Evolutionary conservation across 108 stramenopile genomes (phyloP).

Genomic region (Bacterosira constricta): DNA sequence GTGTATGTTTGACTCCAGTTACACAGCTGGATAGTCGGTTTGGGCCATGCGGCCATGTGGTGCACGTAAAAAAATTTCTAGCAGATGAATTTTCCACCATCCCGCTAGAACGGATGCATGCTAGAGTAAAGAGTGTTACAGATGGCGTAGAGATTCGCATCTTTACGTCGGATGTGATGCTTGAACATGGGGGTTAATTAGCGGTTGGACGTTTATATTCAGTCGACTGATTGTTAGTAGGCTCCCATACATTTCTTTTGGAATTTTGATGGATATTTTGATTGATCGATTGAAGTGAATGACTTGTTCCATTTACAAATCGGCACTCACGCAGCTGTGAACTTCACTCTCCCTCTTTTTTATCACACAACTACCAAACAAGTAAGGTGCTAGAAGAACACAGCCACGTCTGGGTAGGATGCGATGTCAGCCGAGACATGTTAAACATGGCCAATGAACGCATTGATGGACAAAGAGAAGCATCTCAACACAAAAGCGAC

Average conservation of each 20-base stretch:
- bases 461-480: conserved; percentile 69
- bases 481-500: conserved; percentile 5
- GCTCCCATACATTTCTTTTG: conserved; percentile 22
- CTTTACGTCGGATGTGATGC: neutral
- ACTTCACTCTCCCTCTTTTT: neutral
- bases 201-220: neutral
- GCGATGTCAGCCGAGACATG: conserved; percentile 97
- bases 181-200: conserved; percentile 1
- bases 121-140: neutral
- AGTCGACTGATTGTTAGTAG: conserved; percentile 18
- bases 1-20: neutral
- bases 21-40: neutral
- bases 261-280: too few species aligned
- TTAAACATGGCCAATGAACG: conserved; percentile 93
- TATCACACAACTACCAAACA: neutral
- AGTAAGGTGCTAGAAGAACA: conserved; percentile 84
- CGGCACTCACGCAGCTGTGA: too few species aligned
- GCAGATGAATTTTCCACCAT: neutral
- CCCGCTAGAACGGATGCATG: conserved; percentile 17
- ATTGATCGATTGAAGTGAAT: too few species aligned
- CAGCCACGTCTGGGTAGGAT: conserved; percentile 97
- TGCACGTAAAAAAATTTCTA: conserved; percentile 1
- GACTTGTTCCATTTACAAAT: too few species aligned
- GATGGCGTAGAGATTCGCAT: neutral
- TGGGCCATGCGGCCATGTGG: neutral